A percentile compares a stretch with the other conserved stretches of the same genome.
Evolutionary conservation across 257 asterid genomes (phyloP).

Genomic region (Mentha longifolia): DNA sequence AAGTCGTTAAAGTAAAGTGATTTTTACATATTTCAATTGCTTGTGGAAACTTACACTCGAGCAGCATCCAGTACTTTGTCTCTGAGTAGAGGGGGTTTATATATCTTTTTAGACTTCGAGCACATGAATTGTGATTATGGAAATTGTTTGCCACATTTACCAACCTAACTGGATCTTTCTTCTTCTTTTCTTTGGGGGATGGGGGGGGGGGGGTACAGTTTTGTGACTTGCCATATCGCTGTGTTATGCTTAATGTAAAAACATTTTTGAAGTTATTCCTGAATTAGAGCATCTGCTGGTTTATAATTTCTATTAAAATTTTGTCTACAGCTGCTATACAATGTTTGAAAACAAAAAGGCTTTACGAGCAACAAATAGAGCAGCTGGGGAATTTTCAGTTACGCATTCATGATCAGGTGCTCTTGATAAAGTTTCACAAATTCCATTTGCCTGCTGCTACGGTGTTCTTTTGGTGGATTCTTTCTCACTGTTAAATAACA

Average conservation of each 20-base stretch:
- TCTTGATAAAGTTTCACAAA: slow-evolving; percentile 18
- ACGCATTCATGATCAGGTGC: slow-evolving; percentile 76
- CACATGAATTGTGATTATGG: too few species aligned
- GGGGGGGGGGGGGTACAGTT: too few species aligned
- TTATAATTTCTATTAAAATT: slow-evolving; percentile 5
- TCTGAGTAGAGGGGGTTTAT: too few species aligned
- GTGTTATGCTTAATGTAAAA: neutral
- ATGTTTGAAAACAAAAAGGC: slow-evolving; percentile 76
- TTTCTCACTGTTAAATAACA: neutral
- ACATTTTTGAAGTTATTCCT: neutral
- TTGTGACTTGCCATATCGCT: too few species aligned
- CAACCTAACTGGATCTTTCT: too few species aligned
- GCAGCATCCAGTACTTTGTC: too few species aligned
- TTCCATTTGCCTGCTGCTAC: neutral
- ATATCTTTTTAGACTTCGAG: too few species aligned
- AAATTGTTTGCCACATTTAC: neutral
- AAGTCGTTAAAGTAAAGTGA: neutral
- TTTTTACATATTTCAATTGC: neutral
- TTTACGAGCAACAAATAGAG: slow-evolving; percentile 72
- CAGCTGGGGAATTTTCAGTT: slow-evolving; percentile 73
- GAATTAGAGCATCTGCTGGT: neutral
- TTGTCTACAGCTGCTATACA: slow-evolving; percentile 64
- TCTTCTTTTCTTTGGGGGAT: too few species aligned
- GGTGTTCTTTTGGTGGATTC: neutral
- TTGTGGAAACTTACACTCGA: neutral